Base-by-base conservation (phyloP, 1,284 basidiomycete species). In the Bondarzewia mesenterica region DNA sequence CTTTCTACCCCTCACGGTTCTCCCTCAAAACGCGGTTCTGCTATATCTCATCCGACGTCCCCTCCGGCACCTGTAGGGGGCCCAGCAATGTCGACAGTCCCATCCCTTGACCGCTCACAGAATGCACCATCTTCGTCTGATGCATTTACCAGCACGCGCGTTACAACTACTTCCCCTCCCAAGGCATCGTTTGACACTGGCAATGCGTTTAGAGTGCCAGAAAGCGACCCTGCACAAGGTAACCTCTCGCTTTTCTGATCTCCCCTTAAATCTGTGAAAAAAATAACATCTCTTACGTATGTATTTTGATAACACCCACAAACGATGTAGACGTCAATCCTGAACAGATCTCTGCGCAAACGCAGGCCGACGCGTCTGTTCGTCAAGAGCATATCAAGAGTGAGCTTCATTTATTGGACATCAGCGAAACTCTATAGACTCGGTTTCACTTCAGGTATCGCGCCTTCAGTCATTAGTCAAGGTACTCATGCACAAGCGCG, bases 11-110 rank as follows among this genome's bases (percentile, higher is more conserved):
- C 63, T 52, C 61, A 60, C 48, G 70, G 71, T 45, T 51, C 62
- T 39, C 58, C 47, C 39, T 55, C 60, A 32, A 69, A 69, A 54
- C 58, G 55, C 50, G 60, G 60, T 44, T 56, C 62, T 42, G 58
- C 65, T 48, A 73, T 73, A 42, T 71, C 75, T 37, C 76, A 80
- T 7, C 78, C 82, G n/a, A 61, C 73, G n/a, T 78, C 84, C 15
- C 77, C 84, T 32, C 86, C 76, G 62, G 75, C 79, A 54, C 83
- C 83, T 60, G 82, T 82, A 46, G 80, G 85, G 58, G 74, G 78
- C 20, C 74, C 76, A 36, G 57, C 68, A 29, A 72, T 72, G 52
- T 63, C 57, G 58, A 64, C 54, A 64, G 67, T 58, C 62, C 67
- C 41, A 29, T 80, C 54, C 64, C 76, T 61, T 73, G 74, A 53